Base-by-base conservation (phyloP, 805 yeast genomes). In the Isabelozyma gotoi region DNA sequence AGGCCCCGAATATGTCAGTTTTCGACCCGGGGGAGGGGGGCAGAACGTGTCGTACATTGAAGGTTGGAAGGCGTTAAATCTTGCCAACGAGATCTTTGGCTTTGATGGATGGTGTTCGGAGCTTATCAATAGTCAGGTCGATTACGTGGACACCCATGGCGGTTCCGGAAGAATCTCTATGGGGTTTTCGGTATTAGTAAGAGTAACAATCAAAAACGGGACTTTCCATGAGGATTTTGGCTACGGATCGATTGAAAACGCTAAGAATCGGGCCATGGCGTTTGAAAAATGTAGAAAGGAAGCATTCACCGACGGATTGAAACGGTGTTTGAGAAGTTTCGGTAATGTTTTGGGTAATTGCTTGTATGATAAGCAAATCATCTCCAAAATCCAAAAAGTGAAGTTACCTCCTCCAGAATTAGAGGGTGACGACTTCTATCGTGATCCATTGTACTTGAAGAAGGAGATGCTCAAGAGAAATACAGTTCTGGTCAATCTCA, bases 31-130 rank as follows among this genome's bases (percentile, higher is more conserved):
- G 2, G 88, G 84, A 29, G 89, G 88, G 2, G 83, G 85, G 11
- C 74, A 73, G 37, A 72, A 77, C 42, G 87, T 87, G 3, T 81
- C 85, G 2, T 86, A 87, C 53, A 74, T 87, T 33, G 94, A 86
- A 62, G 96, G 95, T 1, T 86, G 92, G 90, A 84, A 80, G 57
- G 92, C 88, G 2, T 76, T 87, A 32, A 84, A 84, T 55, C 62
- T 87, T 38, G 95, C 96, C 11, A 87, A 87, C 55, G 85, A 83
- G 52, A 81, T 87, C 3, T 86, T 87, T 72, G 95, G 95, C 0
- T 86, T 84, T 53, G 82, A 85, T 56, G 94, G 94, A 1, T 87
- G 96, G 96, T 73, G 76, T 50, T 81, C 90, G 0, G 92, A 86
- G 53, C 76, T 87, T 4, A 78, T 79, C 46, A 73, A 72, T 35